phyloP scores from a whole-genome alignment of 2,329 filamentous ascomycete species.

The Amesomyces nigricolor region DNA sequence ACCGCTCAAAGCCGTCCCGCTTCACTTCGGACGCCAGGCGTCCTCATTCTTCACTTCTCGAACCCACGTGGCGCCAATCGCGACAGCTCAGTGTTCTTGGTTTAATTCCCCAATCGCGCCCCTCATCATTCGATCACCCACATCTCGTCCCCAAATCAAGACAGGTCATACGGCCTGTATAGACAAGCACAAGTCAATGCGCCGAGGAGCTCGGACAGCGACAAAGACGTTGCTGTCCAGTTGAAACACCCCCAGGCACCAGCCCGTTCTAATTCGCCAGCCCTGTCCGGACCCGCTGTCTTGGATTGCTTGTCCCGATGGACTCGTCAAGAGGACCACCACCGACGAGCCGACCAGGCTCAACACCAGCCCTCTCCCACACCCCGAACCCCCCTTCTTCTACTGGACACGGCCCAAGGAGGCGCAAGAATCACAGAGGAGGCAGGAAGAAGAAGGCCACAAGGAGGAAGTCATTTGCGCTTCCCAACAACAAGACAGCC shows the following conservation, averaged over 20 bases:
- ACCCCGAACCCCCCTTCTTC: constrained; percentile 10
- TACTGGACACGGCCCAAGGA: constrained; percentile 34
- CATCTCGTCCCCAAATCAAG: not conserved
- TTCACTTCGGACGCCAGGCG: too few species aligned
- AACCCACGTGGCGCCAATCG: constrained; percentile 15
- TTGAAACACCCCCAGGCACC: constrained; percentile 8
- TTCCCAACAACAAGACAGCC: constrained; percentile 50
- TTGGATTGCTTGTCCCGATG: constrained; percentile 6
- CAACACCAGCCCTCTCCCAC: not conserved
- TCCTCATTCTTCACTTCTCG: not conserved
- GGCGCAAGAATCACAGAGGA: constrained; percentile 68
- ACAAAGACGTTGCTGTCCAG: not conserved
- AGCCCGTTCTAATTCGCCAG: constrained; percentile 3
- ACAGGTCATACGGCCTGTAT: too few species aligned
- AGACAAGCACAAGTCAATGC: not conserved
- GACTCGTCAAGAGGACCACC: constrained; percentile 3
- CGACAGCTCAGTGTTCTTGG: not conserved
- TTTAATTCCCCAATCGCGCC: not conserved
- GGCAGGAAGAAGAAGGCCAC: constrained; percentile 67
- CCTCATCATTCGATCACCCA: not conserved
- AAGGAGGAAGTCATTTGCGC: constrained; percentile 75
- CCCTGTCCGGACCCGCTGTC: constrained; percentile 1
- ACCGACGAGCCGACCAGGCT: not conserved
- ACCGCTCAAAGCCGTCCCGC: too few species aligned
- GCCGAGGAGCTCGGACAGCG: not conserved